Evolutionary conservation across 2,329 filamentous ascomycete species (phyloP), one percentile per base, ranked within the genome.

Genomic region (Fonsecaea pugnacius): DNA sequence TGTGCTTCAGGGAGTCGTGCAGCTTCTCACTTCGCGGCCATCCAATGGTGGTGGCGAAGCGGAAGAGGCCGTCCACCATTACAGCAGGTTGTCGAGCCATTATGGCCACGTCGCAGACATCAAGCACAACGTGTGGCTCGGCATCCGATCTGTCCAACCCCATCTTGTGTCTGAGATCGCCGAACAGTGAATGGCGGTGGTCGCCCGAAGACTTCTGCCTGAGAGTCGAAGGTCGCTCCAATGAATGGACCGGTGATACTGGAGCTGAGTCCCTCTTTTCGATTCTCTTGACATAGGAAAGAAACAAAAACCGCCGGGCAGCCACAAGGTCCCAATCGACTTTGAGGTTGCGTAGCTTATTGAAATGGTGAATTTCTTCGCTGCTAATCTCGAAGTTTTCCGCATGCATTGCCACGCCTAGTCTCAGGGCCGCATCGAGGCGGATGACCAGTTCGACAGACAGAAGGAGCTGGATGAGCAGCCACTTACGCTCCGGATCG

Each of bases 241-340:
- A 27, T 4, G 43, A 24, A 14, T 48, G 43, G 43, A 48, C 21
- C 3, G 43, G 57, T 14, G 57, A 35, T 16, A 18, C 40, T 5
- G 52, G 38, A 30, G 52, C 18, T 10, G 36, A 21, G 10, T n/a
- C 50, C 40, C 52, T 62, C 33, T 43, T 52, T 30, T 61, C 58
- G 14, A 67, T 64, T 38, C 51, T 68, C 60, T 67, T 70, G 48
- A 65, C 58, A 36, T 67, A 64, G 54, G 62, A 62, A 12, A 70
- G 57, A 30, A 84, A 80, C 35, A 85, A 73, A 57, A 85, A 85
- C 2, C 81, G 77, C 24, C 82, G 78, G 6, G 81, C 82, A 18
- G 83, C 76, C 1, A 86, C 76, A 27, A 87, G 72, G 72, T 85
- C 83, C 84, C 84, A 86, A 58, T 84, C 79, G 4, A 83, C 76